Percentiles rank a stretch among this genome's conserved stretches.
Evolutionary conservation across 768 basidiomycete genomes (phyloP).

Genomic region (Pholiota molesta): DNA sequence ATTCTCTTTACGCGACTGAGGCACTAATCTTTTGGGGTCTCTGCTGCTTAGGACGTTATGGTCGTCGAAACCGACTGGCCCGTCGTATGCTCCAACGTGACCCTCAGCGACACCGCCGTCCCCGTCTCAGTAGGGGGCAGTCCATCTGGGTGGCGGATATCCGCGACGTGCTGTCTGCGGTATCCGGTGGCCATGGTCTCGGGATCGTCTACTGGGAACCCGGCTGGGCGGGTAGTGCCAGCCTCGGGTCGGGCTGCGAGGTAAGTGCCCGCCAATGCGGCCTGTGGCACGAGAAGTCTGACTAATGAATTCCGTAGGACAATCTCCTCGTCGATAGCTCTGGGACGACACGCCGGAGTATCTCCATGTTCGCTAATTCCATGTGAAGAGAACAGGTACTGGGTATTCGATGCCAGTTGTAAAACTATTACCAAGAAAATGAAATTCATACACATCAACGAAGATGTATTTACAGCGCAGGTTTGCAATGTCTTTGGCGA

Average conservation of each 20-base stretch:
- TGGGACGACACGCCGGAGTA: slow-evolving; percentile 45
- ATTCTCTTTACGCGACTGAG: too few species aligned
- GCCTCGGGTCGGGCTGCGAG: slow-evolving; percentile 43
- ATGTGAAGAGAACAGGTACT: slow-evolving; percentile 27
- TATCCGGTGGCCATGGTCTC: slow-evolving; percentile 51
- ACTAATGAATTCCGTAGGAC: slow-evolving; percentile 36
- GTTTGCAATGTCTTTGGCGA: too few species aligned
- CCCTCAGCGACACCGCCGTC: slow-evolving; percentile 50
- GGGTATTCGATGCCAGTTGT: too few species aligned
- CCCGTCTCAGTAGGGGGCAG: slow-evolving; percentile 54
- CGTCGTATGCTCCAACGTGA: slow-evolving; percentile 44
- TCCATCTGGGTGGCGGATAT: slow-evolving; percentile 55
- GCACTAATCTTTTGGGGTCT: too few species aligned
- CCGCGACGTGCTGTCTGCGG: slow-evolving; percentile 42
- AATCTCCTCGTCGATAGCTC: slow-evolving; percentile 49
- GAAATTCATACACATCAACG: too few species aligned
- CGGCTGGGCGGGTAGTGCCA: slow-evolving; percentile 62
- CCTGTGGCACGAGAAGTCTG: too few species aligned
- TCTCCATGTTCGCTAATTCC: slow-evolving; percentile 39
- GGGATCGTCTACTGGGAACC: slow-evolving; percentile 70
- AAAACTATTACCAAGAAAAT: too few species aligned
- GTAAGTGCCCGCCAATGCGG: slow-evolving; percentile 25
- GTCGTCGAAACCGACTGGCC: slow-evolving; percentile 73
- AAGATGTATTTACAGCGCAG: too few species aligned
- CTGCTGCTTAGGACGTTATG: slow-evolving; percentile 44